phyloP scores from a whole-genome alignment of 192 early-diverging fungal genomes.

The Oehlia diaphana region DNA sequence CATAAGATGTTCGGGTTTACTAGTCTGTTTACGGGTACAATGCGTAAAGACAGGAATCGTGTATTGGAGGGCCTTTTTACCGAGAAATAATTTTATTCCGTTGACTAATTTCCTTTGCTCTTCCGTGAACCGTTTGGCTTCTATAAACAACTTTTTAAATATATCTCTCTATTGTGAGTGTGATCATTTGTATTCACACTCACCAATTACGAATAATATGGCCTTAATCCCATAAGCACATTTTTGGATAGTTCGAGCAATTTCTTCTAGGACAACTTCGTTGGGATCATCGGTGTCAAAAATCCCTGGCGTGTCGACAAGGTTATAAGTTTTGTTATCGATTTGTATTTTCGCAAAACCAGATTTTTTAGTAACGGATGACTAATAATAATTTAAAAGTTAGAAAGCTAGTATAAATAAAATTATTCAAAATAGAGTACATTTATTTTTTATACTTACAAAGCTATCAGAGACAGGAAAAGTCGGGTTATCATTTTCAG shows the following conservation, averaged over 20 bases:
- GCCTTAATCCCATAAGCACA: neutral
- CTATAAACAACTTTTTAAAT: neutral
- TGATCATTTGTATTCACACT: neutral
- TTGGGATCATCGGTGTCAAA: neutral
- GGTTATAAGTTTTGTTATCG: neutral
- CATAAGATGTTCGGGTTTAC: neutral
- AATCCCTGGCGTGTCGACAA: neutral
- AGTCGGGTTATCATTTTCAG: no score
- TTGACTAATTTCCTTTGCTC: neutral
- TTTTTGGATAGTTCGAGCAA: neutral
- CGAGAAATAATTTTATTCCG: neutral
- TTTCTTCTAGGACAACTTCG: neutral
- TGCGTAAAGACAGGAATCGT: neutral
- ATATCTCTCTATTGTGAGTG: neutral
- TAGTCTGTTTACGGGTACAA: neutral
- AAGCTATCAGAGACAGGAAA: no score
- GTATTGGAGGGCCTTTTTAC: neutral
- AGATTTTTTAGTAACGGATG: no score
- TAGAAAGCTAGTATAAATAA: no score
- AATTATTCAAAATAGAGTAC: no score
- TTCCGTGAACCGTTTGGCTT: neutral
- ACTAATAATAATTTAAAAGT: no score
- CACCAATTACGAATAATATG: slow-evolving; percentile 7
- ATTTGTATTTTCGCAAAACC: no score
- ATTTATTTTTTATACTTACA: no score